These are phyloP conservation scores for Noccaea caerulescens DNA, from an alignment of 345 rosid genomes.

Conservation along the genomic window DNA sequence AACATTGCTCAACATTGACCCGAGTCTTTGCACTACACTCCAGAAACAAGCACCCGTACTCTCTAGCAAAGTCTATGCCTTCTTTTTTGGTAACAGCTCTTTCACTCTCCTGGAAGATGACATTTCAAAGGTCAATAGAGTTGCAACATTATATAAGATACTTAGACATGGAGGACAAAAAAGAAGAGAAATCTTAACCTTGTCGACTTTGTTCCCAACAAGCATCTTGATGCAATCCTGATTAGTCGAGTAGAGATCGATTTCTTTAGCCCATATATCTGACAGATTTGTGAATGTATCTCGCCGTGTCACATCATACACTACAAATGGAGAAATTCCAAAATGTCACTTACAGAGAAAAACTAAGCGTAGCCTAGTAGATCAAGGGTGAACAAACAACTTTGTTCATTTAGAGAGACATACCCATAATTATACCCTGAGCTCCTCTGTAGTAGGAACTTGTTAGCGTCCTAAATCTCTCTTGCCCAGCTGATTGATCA, in stretches of 20 bases:
- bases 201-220: constrained; percentile 95
- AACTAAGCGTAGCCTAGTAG: background rate
- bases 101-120: constrained; percentile 75
- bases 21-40: constrained; percentile 98
- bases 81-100: constrained; percentile 91
- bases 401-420: constrained; percentile 7
- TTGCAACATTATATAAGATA: background rate
- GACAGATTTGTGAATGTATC: constrained; percentile 93
- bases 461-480: constrained; percentile 90
- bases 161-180: constrained; percentile 1
- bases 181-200: constrained; percentile 49
- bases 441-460: constrained; percentile 98
- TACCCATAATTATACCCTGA: constrained; percentile 96
- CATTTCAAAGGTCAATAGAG: background rate
- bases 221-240: constrained; percentile 97
- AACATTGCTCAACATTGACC: constrained; percentile 87
- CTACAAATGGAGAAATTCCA: constrained; percentile 43
- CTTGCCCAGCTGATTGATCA: constrained; percentile 89
- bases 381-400: background rate
- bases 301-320: constrained; percentile 87
- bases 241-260: constrained; percentile 87
- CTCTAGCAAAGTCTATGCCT: constrained; percentile 86
- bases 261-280: constrained; percentile 94
- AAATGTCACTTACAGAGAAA: background rate
- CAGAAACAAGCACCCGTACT: constrained; percentile 86